Base-by-base conservation (phyloP, 345 rosid genomes). In the Corchorus olitorius region DNA sequence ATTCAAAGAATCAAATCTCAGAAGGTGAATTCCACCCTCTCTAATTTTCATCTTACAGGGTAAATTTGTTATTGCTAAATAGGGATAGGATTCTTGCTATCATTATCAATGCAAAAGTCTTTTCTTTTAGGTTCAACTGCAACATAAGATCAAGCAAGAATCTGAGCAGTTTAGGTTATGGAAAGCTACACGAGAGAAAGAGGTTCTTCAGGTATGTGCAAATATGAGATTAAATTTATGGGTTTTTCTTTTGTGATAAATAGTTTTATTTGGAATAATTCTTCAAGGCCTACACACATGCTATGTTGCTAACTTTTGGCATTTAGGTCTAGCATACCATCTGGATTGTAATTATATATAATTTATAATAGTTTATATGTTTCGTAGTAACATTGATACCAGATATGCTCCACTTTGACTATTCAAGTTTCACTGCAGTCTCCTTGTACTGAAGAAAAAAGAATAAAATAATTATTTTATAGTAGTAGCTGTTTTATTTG, bases 141-240 rank as follows among this genome's bases (percentile, higher is more conserved):
- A 70, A 52, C 74, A 52, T 17, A 70, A 70, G 74, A 70, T 70
- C 61, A 70, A 70, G 74, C 74, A 70, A 52, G 74, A 70, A 52
- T 70, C 74, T 11, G 74, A 70, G 74, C 74, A 70, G 61, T 70
- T 70, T n/a, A 70, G 74, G 74, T 77, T 85, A 77, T 96, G 97
- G 98, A 96, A 96, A 85, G 94, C 92, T 75, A 81, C 93, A 33
- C 86, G 95, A 75, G 99, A 96, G 84, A 96, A 92, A 76, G 99
- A 96, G 86, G 99, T 96, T 72, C 93, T 92, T 87, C 99, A 96
- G 97, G 99, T 93, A 80, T 41, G 45, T 12, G 9, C 65, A 62
- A 62, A 27, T 49, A 77, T 52, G 58, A 43, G 37, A 65, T 52
- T 6, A 48, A 64, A 59, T 15, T 6, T 13, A 19, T 41, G 35